These are phyloP conservation scores for Hexamita inflata DNA, from an alignment of 208 protist species.

Conservation along the genomic window DNA sequence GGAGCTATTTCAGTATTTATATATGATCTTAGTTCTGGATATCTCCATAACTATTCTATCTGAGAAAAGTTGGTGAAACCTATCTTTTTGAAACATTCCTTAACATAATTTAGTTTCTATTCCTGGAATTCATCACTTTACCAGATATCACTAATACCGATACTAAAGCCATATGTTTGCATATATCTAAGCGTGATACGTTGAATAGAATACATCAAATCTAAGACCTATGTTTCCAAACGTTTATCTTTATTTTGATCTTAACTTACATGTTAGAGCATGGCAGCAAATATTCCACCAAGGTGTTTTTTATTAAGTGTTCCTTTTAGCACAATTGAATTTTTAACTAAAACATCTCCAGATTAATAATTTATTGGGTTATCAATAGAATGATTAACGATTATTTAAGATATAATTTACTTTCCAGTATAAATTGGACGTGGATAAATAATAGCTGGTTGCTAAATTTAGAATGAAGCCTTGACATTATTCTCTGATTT, in stretches of 20 bases:
- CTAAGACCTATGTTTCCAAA: background rate
- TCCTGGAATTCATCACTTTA: background rate
- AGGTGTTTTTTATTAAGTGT: background rate
- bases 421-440: slow-evolving; percentile 9
- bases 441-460: slow-evolving; percentile 18
- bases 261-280: background rate
- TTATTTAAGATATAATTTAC: slow-evolving; percentile 8
- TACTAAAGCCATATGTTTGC: background rate
- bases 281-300: background rate
- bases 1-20: background rate
- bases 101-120: background rate
- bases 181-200: background rate
- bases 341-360: background rate
- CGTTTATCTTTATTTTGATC: background rate
- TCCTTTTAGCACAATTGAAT: background rate
- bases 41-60: background rate
- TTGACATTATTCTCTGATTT: background rate
- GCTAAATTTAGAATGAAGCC: background rate
- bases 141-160: background rate
- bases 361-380: background rate
- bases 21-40: background rate
- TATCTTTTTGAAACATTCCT: background rate
- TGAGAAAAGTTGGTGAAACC: background rate
- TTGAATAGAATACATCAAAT: background rate
- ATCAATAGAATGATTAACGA: background rate